Evolutionary conservation across 2,329 filamentous ascomycete species (phyloP).

Genomic region (Aspergillus pseudoglaucus): DNA sequence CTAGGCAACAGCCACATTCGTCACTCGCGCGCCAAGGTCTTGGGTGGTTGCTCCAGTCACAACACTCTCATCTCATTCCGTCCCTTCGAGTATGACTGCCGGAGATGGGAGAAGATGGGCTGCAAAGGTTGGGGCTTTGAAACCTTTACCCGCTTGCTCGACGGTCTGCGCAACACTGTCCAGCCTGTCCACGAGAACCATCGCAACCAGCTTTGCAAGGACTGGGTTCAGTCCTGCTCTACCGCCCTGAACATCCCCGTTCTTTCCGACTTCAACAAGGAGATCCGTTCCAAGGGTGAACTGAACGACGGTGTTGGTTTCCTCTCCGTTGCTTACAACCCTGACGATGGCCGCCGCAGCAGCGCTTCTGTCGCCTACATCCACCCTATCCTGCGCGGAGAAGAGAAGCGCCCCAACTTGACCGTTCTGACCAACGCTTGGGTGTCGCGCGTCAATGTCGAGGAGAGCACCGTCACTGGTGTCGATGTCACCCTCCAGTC

Average conservation of each 20-base stretch:
- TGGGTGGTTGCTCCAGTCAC: conserved; percentile 88
- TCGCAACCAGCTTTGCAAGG: conserved; percentile 83
- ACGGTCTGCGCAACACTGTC: conserved; percentile 82
- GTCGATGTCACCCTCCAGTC: conserved; percentile 62
- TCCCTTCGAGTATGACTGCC: conserved; percentile 80
- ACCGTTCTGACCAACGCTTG: conserved; percentile 82
- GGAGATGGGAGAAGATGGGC: conserved; percentile 75
- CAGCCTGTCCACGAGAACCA: conserved; percentile 81
- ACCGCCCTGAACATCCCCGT: conserved; percentile 73
- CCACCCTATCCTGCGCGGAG: conserved; percentile 77
- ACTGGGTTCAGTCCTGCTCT: conserved; percentile 80
- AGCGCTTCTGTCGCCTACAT: conserved; percentile 89
- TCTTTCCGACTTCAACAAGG: conserved; percentile 77
- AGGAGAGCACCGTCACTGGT: conserved; percentile 63
- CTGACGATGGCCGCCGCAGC: conserved; percentile 75
- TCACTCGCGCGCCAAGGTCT: conserved; percentile 85
- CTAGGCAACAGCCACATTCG: conserved; percentile 83
- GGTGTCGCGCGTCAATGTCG: conserved; percentile 74
- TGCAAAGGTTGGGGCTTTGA: conserved; percentile 83
- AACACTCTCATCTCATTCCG: conserved; percentile 92
- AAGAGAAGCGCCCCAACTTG: conserved; percentile 76
- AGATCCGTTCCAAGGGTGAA: conserved; percentile 67
- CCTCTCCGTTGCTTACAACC: conserved; percentile 87
- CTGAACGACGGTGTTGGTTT: conserved; percentile 76
- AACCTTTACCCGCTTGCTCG: conserved; percentile 71